phyloP scores from a whole-genome alignment of 2,329 filamentous ascomycete genomes.

The Fusarium mundagurra region DNA sequence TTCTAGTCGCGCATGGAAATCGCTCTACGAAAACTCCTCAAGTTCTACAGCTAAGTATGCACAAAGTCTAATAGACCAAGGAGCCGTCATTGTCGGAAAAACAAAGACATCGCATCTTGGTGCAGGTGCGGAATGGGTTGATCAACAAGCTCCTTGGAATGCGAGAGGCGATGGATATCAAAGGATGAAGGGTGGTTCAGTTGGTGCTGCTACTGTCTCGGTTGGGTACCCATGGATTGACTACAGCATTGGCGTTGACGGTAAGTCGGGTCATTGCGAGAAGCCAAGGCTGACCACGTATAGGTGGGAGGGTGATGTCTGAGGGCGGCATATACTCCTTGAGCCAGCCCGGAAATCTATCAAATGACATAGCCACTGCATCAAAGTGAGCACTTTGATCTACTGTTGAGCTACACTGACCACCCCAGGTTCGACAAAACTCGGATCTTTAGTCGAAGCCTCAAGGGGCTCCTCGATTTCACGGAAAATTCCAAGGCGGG shows the following conservation, averaged over 20 bases:
- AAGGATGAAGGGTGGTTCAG: constrained; percentile 46
- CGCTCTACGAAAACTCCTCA: constrained; percentile 57
- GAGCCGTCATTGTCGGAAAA: constrained; percentile 66
- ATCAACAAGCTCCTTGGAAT: constrained; percentile 54
- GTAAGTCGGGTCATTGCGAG: constrained; percentile 38
- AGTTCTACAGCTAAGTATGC: constrained; percentile 60
- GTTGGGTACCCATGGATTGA: constrained; percentile 56
- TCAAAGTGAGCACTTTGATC: constrained; percentile 13
- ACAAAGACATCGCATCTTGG: constrained; percentile 62
- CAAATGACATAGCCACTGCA: constrained; percentile 14
- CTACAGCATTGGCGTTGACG: constrained; percentile 49
- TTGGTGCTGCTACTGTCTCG: constrained; percentile 52
- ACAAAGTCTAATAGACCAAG: constrained; percentile 66
- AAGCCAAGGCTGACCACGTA: constrained; percentile 28
- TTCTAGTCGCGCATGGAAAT: constrained; percentile 67
- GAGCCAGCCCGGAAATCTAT: constrained; percentile 26
- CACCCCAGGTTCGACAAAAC: constrained; percentile 28
- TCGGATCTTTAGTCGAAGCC: constrained; percentile 39
- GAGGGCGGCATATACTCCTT: constrained; percentile 47
- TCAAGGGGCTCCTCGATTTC: constrained; percentile 40
- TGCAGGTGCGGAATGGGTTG: constrained; percentile 54
- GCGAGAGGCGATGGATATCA: constrained; percentile 60
- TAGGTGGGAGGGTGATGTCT: constrained; percentile 35
- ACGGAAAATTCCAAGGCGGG: background rate
- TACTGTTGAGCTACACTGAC: background rate